Percentiles rank a stretch among this genome's conserved stretches.
Conservation (phyloP, 495 filamentous ascomycete species). For the Annulohypoxylon bovei region DNA sequence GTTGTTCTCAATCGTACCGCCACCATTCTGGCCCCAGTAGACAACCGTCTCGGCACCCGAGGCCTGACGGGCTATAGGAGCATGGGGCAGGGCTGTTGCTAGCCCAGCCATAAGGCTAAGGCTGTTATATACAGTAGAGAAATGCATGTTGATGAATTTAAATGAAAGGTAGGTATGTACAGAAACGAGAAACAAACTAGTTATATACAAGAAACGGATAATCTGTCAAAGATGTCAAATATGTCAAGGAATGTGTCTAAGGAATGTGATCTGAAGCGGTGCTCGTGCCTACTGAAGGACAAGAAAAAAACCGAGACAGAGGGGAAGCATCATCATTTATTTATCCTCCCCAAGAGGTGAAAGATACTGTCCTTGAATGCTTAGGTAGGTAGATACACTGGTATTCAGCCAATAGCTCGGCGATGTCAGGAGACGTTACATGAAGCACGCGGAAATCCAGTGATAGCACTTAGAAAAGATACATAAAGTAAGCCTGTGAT, state of each 20-base stretch:
- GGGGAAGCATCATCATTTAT: slow-evolving; percentile 29
- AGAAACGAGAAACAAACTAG: slow-evolving; percentile 35
- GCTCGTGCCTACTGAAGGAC: slow-evolving; percentile 10
- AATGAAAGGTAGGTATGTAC: slow-evolving; percentile 36
- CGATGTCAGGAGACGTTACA: slow-evolving; percentile 46
- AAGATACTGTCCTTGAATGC: slow-evolving; percentile 1
- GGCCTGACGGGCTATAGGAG: slow-evolving; percentile 36
- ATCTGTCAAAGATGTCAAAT: slow-evolving; percentile 25
- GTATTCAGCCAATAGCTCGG: slow-evolving; percentile 5
- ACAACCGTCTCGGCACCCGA: slow-evolving; percentile 51
- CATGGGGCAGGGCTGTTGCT: slow-evolving; percentile 46
- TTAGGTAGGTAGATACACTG: neutral
- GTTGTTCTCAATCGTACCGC: slow-evolving; percentile 53
- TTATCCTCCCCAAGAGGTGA: slow-evolving; percentile 23
- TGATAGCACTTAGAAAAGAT: slow-evolving; percentile 10
- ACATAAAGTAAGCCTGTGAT: slow-evolving; percentile 21
- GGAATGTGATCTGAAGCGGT: slow-evolving; percentile 11
- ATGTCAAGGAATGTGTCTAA: neutral
- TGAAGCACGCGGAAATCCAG: slow-evolving; percentile 32
- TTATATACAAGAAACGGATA: slow-evolving; percentile 36
- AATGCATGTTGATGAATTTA: slow-evolving; percentile 44
- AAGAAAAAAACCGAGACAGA: slow-evolving; percentile 14
- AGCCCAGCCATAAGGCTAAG: slow-evolving; percentile 46
- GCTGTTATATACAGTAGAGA: slow-evolving; percentile 38
- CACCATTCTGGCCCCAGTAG: slow-evolving; percentile 59